These are phyloP conservation scores for Podosphaera leucotricha DNA, from an alignment of 2,329 filamentous ascomycete genomes.

Conservation along the genomic window DNA sequence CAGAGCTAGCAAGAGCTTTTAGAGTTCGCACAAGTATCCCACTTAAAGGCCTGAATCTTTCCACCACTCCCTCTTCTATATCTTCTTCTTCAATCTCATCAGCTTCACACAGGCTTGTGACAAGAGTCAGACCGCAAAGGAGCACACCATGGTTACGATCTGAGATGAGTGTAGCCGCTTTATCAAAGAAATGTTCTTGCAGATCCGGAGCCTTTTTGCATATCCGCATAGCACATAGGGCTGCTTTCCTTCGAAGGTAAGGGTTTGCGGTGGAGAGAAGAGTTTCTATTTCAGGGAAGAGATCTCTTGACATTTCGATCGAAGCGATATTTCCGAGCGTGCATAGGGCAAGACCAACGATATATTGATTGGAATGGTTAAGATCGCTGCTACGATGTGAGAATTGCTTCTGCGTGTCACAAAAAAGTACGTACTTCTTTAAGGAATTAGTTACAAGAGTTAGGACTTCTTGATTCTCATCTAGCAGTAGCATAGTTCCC, in stretches of 20 bases:
- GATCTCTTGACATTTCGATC: slow-evolving; percentile 90
- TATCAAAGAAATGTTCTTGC: slow-evolving; percentile 91
- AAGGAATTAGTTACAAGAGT: slow-evolving; percentile 94
- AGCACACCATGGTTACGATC: slow-evolving; percentile 93
- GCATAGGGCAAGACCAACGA: slow-evolving; percentile 86
- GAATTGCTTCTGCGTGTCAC: neutral
- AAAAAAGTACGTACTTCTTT: slow-evolving; percentile 50
- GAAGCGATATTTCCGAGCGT: slow-evolving; percentile 96
- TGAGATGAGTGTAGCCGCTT: slow-evolving; percentile 65
- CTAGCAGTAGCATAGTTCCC: slow-evolving; percentile 82
- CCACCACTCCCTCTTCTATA: slow-evolving; percentile 70
- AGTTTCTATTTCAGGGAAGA: slow-evolving; percentile 88
- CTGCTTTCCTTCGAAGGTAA: slow-evolving; percentile 94
- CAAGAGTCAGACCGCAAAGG: slow-evolving; percentile 74
- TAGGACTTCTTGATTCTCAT: slow-evolving; percentile 96
- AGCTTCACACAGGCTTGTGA: slow-evolving; percentile 79
- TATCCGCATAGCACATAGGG: slow-evolving; percentile 97
- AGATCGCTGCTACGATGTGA: slow-evolving; percentile 41
- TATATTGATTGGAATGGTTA: slow-evolving; percentile 93
- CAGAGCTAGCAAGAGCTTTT: slow-evolving; percentile 80
- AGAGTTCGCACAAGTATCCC: slow-evolving; percentile 69
- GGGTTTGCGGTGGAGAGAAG: slow-evolving; percentile 84
- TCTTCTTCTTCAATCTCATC: slow-evolving; percentile 61
- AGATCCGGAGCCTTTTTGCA: slow-evolving; percentile 94
- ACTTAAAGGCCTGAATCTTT: slow-evolving; percentile 75